Percentiles rank a stretch among this genome's conserved stretches.
phyloP scores from a whole-genome alignment of 2,329 filamentous ascomycete genomes.

The Fusarium metavorans region DNA sequence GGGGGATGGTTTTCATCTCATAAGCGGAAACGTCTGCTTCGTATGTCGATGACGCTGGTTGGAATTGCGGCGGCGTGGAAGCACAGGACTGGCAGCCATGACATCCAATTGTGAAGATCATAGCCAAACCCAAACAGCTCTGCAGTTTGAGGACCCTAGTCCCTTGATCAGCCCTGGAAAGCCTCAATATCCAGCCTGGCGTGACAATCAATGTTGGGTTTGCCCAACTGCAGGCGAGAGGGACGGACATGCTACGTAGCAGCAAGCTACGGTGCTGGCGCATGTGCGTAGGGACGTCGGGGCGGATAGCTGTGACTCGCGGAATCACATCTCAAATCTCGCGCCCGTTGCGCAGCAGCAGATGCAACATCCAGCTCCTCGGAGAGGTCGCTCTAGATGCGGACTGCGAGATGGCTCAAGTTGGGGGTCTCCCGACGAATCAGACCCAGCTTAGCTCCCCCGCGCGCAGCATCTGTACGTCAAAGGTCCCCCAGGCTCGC shows the following conservation, averaged over 20 bases:
- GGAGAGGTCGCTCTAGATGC: constrained; percentile 29
- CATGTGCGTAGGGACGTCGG: constrained; percentile 24
- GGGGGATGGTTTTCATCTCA: constrained; percentile 18
- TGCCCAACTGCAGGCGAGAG: constrained; percentile 10
- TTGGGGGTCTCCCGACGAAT: constrained; percentile 40
- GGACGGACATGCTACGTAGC: constrained; percentile 1
- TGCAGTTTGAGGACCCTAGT: constrained; percentile 3
- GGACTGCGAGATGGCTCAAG: constrained; percentile 18
- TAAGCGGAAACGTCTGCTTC: constrained; percentile 22
- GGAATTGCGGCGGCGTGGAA: constrained; percentile 9
- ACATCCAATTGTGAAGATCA: constrained; percentile 15
- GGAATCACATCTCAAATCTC: constrained; percentile 38
- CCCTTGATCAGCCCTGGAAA: background rate
- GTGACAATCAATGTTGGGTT: constrained; percentile 1
- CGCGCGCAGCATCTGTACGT: constrained; percentile 46
- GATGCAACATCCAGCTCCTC: constrained; percentile 39
- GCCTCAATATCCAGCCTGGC: constrained; percentile 7
- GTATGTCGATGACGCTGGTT: constrained; percentile 20
- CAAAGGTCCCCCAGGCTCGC: constrained; percentile 38
- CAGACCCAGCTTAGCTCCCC: constrained; percentile 36
- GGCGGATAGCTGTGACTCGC: constrained; percentile 8
- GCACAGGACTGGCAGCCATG: constrained; percentile 6
- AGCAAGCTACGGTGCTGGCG: constrained; percentile 7
- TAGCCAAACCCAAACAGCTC: constrained; percentile 16
- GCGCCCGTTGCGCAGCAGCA: constrained; percentile 17